Evolutionary conservation across 495 filamentous ascomycete genomes (phyloP).

Genomic region (Penicillium alfredii): DNA sequence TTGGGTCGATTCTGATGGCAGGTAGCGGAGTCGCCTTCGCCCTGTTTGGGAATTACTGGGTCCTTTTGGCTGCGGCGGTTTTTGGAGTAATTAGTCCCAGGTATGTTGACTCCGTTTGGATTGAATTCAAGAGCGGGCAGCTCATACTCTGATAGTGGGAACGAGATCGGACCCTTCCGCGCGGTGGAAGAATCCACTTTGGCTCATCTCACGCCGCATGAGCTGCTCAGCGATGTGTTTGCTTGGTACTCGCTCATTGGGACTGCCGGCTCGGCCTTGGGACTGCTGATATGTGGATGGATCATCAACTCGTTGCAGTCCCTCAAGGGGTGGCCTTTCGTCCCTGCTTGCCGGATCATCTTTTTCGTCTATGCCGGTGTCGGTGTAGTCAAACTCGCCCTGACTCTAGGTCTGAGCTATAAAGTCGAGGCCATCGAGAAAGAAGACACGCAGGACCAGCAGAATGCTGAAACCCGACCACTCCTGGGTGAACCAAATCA

Average conservation of each 20-base stretch:
- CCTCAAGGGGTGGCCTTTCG: conserved; percentile 44
- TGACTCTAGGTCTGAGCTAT: conserved; percentile 54
- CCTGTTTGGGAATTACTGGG: conserved; percentile 63
- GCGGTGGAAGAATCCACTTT: conserved; percentile 81
- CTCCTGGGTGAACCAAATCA: conserved; percentile 36
- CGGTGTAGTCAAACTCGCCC: conserved; percentile 58
- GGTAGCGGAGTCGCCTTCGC: conserved; percentile 65
- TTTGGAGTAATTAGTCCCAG: conserved; percentile 77
- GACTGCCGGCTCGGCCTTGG: conserved; percentile 56
- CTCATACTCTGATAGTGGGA: conserved; percentile 47
- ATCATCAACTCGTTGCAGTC: conserved; percentile 48
- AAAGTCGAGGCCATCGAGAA: conserved; percentile 51
- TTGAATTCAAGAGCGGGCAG: too few species aligned
- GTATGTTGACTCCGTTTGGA: conserved; percentile 22
- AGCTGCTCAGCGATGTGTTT: conserved; percentile 64
- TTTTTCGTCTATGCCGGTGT: conserved; percentile 66
- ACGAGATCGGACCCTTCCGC: conserved; percentile 75
- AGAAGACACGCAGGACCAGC: conserved; percentile 11
- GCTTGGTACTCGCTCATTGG: conserved; percentile 76
- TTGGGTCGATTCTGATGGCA: conserved; percentile 65
- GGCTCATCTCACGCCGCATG: conserved; percentile 61
- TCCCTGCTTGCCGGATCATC: conserved; percentile 59
- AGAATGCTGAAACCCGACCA: conserved; percentile 36
- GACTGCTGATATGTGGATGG: conserved; percentile 62
- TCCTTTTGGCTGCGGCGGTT: conserved; percentile 65